These are phyloP conservation scores for Daldinia childiae DNA, from an alignment of 495 filamentous ascomycete species.

Conservation along the genomic window DNA sequence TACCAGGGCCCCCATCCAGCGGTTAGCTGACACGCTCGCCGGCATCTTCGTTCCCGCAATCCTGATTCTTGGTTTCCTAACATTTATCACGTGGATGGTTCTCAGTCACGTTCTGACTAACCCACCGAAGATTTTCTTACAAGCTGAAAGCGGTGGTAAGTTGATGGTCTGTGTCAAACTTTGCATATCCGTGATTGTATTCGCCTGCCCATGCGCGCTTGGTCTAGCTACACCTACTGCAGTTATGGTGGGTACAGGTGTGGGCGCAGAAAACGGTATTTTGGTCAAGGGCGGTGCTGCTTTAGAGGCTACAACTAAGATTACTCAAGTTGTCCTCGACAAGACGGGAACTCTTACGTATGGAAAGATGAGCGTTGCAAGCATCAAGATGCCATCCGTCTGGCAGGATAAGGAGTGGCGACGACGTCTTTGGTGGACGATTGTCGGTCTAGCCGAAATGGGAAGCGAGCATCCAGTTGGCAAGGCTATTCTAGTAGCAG, in stretches of 20 bases:
- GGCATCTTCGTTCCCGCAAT: constrained; percentile 96
- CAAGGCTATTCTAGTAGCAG: constrained; percentile 77
- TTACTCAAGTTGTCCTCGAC: constrained; percentile 96
- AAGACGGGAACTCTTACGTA: constrained; percentile 97
- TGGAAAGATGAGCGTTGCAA: constrained; percentile 91
- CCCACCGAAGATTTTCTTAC: constrained; percentile 90
- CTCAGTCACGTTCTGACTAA: constrained; percentile 82
- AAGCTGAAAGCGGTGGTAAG: constrained; percentile 81
- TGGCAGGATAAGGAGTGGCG: constrained; percentile 77
- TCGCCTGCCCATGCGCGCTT: constrained; percentile 95
- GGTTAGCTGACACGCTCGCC: constrained; percentile 88
- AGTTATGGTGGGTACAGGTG: constrained; percentile 97
- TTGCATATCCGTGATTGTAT: constrained; percentile 98
- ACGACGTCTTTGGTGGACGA: constrained; percentile 87
- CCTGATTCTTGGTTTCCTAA: constrained; percentile 81
- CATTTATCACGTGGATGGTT: constrained; percentile 94
- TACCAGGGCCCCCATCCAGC: constrained; percentile 91
- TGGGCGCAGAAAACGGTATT: constrained; percentile 97
- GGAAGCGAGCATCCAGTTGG: constrained; percentile 95
- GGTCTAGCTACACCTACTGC: constrained; percentile 95
- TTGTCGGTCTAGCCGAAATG: constrained; percentile 92
- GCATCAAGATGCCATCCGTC: constrained; percentile 67
- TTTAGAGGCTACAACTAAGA: constrained; percentile 89
- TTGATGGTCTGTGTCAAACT: constrained; percentile 97
- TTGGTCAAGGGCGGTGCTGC: constrained; percentile 95